These are phyloP conservation scores for Tubosaeta sp. DNA, from an alignment of 768 basidiomycete species.

Conservation along the genomic window DNA sequence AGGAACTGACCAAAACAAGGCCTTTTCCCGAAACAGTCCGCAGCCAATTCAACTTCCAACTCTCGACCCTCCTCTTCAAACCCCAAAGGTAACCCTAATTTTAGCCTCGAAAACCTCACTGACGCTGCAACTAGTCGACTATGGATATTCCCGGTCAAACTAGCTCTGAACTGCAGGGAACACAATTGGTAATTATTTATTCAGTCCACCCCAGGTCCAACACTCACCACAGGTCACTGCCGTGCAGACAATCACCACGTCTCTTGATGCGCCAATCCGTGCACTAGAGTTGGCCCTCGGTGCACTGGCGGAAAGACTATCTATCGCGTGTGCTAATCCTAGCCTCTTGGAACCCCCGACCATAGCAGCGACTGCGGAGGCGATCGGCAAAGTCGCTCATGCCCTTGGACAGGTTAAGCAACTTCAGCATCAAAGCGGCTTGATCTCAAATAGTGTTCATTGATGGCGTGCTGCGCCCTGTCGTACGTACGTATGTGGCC, in stretches of 20 bases:
- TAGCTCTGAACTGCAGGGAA: conserved; percentile 13
- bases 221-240: conserved; percentile 18
- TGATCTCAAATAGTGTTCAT: conserved; percentile 10
- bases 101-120: not conserved
- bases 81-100: conserved; percentile 23
- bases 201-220: not conserved
- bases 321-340: conserved; percentile 37
- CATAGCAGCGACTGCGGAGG: conserved; percentile 61
- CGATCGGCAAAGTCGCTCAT: conserved; percentile 59
- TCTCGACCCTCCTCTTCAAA: conserved; percentile 27
- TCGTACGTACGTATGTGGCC: not conserved
- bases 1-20: conserved; percentile 9
- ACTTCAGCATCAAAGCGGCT: conserved; percentile 40
- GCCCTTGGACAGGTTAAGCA: conserved; percentile 59
- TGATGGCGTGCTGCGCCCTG: conserved; percentile 10
- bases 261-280: conserved; percentile 32
- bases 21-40: conserved; percentile 19
- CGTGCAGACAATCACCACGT: conserved; percentile 7
- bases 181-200: conserved; percentile 14
- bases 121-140: conserved; percentile 16
- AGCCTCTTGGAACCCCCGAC: conserved; percentile 41
- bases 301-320: conserved; percentile 48
- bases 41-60: conserved; percentile 32
- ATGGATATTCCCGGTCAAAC: conserved; percentile 14
- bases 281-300: conserved; percentile 53